Base-by-base conservation (phyloP, 192 early-diverging fungal genomes). In the Podila verticillata region DNA sequence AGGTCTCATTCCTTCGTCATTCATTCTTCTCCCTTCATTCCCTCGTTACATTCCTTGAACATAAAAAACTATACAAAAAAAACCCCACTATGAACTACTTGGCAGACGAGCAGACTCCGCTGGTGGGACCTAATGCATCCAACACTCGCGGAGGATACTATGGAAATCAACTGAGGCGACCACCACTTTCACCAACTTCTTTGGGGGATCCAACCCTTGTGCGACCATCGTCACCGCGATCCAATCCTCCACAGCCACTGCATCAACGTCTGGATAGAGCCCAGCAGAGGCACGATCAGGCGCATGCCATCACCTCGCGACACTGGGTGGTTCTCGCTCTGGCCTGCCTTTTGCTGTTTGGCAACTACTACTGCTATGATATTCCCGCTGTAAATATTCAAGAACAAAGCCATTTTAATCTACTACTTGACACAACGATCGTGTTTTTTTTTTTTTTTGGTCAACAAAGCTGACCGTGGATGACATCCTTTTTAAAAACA, bases 351-450 rank as follows among this genome's bases (percentile, higher is more conserved):
- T 61, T 85, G 10, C 48, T 85, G 4, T 75, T 83, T 62, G 84
- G 84, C 22, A 85, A 83, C 72, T 83, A 80, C 30, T 85, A 83
- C 58, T 80, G 84, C 48, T 82, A 81, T 34, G 78, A 75, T 57
- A 70, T 80, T 7, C 75, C 82, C 19, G 75, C 82, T 5, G 69
- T 78, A 79, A 48, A 44, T 47, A n/a, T n/a, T n/a, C n/a, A 9
- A 57, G 24, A 57, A 13, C 54, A n/a, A 57, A 39, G 36, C 10
- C 39, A 44, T 44, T 44, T 44, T 44, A 15, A 44, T 44, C 12
- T 44, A 15, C 17, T 36, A 8, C 7, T 36, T 36, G 3, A 36
- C 35, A 3, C 32, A 34, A 34, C 3, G 32, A 3, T 36, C 35
- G 35, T 3, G 35, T 36, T 36, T 5, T 2, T 9, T 8, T 36